Percentiles rank a stretch among this genome's conserved stretches.
phyloP scores from a whole-genome alignment of 176 grass and related monocot species.

The Oryza officinalis region DNA sequence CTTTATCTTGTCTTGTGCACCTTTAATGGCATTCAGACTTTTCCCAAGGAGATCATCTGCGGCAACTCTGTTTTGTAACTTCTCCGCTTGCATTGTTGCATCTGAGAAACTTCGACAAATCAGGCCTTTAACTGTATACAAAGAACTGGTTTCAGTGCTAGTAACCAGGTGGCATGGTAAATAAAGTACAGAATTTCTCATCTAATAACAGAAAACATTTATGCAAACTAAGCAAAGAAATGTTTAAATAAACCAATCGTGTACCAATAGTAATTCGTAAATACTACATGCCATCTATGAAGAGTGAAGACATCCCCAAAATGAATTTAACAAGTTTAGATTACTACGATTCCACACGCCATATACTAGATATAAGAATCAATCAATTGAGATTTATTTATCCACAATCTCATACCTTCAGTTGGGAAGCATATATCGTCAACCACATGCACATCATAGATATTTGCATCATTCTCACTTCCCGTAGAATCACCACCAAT shows the following conservation, averaged over 20 bases:
- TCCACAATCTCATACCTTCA: conserved; percentile 38
- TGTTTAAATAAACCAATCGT: too few relatives aligned
- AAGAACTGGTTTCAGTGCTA: conserved; percentile 13
- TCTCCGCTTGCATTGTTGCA: conserved; percentile 52
- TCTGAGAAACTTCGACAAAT: conserved; percentile 49
- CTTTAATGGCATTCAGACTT: conserved; percentile 72
- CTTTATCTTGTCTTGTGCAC: conserved; percentile 75
- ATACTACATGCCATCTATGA: not conserved
- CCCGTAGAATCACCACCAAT: conserved; percentile 18
- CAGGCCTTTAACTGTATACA: conserved; percentile 36
- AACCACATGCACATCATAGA: conserved; percentile 87
- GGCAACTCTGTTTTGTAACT: conserved; percentile 59
- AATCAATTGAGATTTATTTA: conserved; percentile 5
- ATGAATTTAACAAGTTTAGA: not conserved
- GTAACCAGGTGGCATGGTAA: not conserved
- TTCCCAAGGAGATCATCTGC: conserved; percentile 70
- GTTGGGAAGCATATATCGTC: conserved; percentile 48
- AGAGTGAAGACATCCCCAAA: not conserved
- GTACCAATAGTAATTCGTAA: not conserved
- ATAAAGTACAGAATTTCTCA: not conserved
- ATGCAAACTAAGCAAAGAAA: not conserved
- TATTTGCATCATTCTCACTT: conserved; percentile 53
- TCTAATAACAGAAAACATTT: not conserved
- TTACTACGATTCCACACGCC: not conserved
- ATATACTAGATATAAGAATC: not conserved